A percentile compares a stretch with the other conserved stretches of the same genome.
phyloP scores from a whole-genome alignment of 257 asterid species.

The Solanum pimpinellifolium region DNA sequence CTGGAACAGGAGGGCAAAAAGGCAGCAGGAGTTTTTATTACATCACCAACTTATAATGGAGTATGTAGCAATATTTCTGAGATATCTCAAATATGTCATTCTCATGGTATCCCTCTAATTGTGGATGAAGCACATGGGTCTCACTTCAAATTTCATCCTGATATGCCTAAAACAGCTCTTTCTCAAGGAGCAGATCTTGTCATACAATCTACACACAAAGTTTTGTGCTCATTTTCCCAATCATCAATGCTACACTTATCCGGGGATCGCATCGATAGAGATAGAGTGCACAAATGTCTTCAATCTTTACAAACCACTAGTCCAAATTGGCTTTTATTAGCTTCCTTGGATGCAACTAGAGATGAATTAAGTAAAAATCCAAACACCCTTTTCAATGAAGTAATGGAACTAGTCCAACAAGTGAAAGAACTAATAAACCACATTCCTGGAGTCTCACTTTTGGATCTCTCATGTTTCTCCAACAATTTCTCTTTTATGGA shows the following conservation, averaged over 20 bases:
- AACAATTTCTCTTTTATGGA: constrained; percentile 30
- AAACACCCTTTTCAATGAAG: constrained; percentile 24
- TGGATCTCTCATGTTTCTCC: constrained; percentile 22
- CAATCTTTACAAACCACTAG: constrained; percentile 79
- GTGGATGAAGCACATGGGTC: constrained; percentile 49
- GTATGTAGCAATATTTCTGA: constrained; percentile 50
- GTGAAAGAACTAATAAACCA: constrained; percentile 24
- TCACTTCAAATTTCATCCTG: constrained; percentile 54
- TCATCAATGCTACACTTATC: constrained; percentile 76
- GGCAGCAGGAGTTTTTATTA: constrained; percentile 50
- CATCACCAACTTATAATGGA: constrained; percentile 79
- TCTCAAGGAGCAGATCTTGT: constrained; percentile 66
- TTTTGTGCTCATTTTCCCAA: constrained; percentile 60
- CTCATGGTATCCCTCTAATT: constrained; percentile 38
- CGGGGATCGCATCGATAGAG: constrained; percentile 35
- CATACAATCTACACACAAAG: constrained; percentile 76
- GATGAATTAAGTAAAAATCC: constrained; percentile 42
- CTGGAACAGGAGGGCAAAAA: not conserved
- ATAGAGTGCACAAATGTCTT: constrained; percentile 51
- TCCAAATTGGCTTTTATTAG: constrained; percentile 65
- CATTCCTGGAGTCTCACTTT: constrained; percentile 33
- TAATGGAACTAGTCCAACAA: constrained; percentile 42
- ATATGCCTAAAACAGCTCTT: constrained; percentile 56
- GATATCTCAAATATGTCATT: constrained; percentile 52
- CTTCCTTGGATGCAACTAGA: constrained; percentile 72